Percentiles rank a stretch among this genome's conserved stretches.
These are phyloP conservation scores for Ensete ventricosum DNA, from an alignment of 176 grass and related monocot species.

Conservation along the genomic window DNA sequence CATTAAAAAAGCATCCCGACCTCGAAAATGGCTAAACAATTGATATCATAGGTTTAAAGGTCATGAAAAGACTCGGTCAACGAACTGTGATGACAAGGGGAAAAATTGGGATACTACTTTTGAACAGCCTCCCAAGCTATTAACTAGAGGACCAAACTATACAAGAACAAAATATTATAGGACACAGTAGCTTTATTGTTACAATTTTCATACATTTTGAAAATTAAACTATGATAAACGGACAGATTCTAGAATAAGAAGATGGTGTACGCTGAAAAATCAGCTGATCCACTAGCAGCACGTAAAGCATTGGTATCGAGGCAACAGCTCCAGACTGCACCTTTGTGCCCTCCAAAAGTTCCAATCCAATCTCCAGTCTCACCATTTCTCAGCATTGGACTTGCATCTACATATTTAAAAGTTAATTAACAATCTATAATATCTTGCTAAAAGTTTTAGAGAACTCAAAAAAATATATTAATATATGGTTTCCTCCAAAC, in stretches of 20 bases:
- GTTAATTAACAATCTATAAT: neutral
- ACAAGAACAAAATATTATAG: too few relatives aligned
- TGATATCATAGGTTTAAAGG: too few relatives aligned
- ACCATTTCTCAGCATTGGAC: slow-evolving; percentile 97
- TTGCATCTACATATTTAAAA: slow-evolving; percentile 46
- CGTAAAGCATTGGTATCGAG: slow-evolving; percentile 77
- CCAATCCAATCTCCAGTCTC: slow-evolving; percentile 99
- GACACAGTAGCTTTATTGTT: neutral
- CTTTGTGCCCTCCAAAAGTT: slow-evolving; percentile 97
- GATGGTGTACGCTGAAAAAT: slow-evolving; percentile 85
- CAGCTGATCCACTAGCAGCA: slow-evolving; percentile 87
- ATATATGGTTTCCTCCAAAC: neutral
- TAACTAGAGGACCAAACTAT: too few relatives aligned
- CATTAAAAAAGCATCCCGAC: too few relatives aligned
- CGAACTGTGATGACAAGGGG: too few relatives aligned
- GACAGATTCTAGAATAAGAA: neutral
- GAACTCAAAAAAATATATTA: neutral
- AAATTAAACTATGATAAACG: too few relatives aligned
- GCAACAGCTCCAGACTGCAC: slow-evolving; percentile 97
- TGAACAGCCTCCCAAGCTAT: too few relatives aligned
- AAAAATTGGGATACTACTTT: too few relatives aligned
- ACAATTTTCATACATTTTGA: neutral
- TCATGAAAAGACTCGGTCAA: too few relatives aligned
- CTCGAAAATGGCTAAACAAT: too few relatives aligned
- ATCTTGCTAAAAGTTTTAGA: neutral